Evolutionary conservation across 2,329 filamentous ascomycete species (phyloP), one percentile per base, ranked within the genome.

Genomic region (Aurifilum marmelostoma): DNA sequence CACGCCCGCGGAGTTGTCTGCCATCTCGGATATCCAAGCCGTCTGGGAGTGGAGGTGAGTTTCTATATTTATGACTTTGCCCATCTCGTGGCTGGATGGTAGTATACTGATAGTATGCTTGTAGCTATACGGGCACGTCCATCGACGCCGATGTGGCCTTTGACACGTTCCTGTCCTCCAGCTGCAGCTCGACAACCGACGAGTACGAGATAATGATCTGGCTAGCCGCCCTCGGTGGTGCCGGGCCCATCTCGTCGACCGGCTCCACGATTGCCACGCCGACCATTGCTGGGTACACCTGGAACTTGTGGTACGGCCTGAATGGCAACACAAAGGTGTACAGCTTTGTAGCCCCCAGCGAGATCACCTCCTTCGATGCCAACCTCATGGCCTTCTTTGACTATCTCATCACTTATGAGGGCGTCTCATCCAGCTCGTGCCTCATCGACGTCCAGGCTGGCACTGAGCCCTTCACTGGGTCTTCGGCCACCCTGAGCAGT

Each of bases 121-220:
- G 34, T 83, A 77, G 74, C 56, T 79, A 80, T 69, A 72, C 73
- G 9, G 78, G 78, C 27, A 74, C 47, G 24, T 73, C 73, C 27
- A 69, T 80, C 65, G 79, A 88, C 27, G 83, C 85, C 56, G 81
- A 90, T 74, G 87, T 90, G 2, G 79, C 87, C 21, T 90, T 89
- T 74, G 87, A 89, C 75, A 77, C 89, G 52, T 90, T 89, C 80
- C 86, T 87, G 50, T 80, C 80, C 12, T 78, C 78, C 16, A 80
- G 82, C 16, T 80, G 81, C n/a, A 78, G 83, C 1, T 66, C 65
- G 6, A 77, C 76, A 54, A 75, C 67, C 1, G 74, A 83, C 27
- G 79, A 87, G 74, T 88, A 88, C 75, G 88, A 90, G 77, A 82
- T 90, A 75, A 90, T 90, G 88, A 82, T 90, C 74, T 90, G 88